phyloP scores from a whole-genome alignment of 148 eudicot genomes.

The Vaccinium darrowii region DNA sequence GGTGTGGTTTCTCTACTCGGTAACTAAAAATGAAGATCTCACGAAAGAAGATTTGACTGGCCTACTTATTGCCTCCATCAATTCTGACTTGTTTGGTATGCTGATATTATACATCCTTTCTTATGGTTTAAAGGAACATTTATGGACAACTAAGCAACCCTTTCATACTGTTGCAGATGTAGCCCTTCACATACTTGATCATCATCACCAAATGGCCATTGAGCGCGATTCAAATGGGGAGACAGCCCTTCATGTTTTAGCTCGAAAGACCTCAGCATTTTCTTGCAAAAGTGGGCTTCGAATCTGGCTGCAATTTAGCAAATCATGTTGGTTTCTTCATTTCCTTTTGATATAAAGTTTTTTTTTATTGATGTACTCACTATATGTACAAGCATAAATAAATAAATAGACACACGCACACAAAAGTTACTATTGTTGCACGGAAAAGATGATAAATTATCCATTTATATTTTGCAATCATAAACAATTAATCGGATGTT shows the following conservation, averaged over 20 bases:
- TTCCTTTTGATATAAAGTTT: background rate
- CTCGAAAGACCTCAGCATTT: conserved; percentile 30
- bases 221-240: conserved; percentile 29
- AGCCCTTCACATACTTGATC: conserved; percentile 27
- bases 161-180: conserved; percentile 25
- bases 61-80: conserved; percentile 26
- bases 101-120: background rate
- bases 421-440: background rate
- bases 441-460: background rate
- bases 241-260: conserved; percentile 45
- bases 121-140: background rate
- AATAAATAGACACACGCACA: too few species aligned
- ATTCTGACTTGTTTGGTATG: conserved; percentile 30
- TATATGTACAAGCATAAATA: background rate
- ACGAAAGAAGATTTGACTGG: conserved; percentile 9
- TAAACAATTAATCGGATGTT: background rate
- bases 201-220: conserved; percentile 15
- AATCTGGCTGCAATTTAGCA: conserved; percentile 12
- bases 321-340: conserved; percentile 7
- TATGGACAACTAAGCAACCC: background rate
- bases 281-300: conserved; percentile 12
- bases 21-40: background rate
- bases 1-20: conserved; percentile 24
- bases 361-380: background rate
- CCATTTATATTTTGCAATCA: background rate